Base-by-base conservation (phyloP, 129 eudicot species). In the Rutidosis leptorrhynchoides region DNA sequence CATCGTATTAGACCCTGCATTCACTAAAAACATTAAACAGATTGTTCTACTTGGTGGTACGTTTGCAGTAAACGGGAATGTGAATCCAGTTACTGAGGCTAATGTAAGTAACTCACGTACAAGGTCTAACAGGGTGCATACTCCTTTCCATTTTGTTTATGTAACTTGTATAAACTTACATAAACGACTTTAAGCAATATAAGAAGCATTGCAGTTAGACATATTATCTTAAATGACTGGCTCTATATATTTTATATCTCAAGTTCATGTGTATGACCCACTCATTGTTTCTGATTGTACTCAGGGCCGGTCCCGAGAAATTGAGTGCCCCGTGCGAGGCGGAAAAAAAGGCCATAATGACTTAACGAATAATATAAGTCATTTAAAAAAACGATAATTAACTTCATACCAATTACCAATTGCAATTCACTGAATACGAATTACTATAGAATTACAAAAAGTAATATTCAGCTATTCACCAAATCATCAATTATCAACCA, bases 21-120 rank as follows among this genome's bases (percentile, higher is more conserved):
- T 94, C 65, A 57, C 71, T 35, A 89, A 86, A 69, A 94, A 89
- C 37, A 61, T 94, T 52, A 85, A 83, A 14, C 95, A 94, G 60
- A 86, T 94, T 66, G 83, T 86, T 76, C 62, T 94, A 80, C 99
- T 94, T 79, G 99, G 99, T 70, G 99, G 99, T 35, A 88, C 97
- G 70, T 94, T 94, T 83, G 79, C 95, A 59, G 99, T 94, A 58
- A 94, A 94, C 23, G 97, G 96, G 59, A 89, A 86, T 73, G 97
- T 89, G 32, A 94, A 94, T 79, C 95, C 99, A 14, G 99, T 97
- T 22, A 77, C 95, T 42, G 99, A 94, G 74, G 97, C 99, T 59
- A 94, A 94, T 86, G 99, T 86, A 62, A 89, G 90, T 75, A 57
- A 32, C 72, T 72, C 65, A 30, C 46, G 17, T 53, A 53, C n/a